These are phyloP conservation scores for Juglanconis oblonga DNA, from an alignment of 2,329 filamentous ascomycete genomes.

Conservation along the genomic window DNA sequence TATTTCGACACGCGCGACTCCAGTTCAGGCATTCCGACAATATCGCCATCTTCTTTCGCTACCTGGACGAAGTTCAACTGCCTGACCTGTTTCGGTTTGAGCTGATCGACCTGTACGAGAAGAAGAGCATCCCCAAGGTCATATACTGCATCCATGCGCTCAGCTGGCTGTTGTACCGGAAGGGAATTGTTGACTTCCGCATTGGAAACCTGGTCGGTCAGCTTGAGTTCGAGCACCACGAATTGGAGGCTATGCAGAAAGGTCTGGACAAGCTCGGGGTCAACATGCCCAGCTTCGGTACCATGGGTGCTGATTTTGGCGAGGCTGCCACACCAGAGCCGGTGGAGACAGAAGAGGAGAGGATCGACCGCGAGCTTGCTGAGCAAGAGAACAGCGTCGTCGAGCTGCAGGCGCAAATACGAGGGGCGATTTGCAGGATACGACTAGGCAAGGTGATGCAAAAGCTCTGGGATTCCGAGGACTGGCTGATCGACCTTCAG, in stretches of 20 bases:
- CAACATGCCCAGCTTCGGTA: slow-evolving; percentile 96
- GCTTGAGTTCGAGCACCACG: slow-evolving; percentile 95
- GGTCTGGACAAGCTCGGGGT: slow-evolving; percentile 92
- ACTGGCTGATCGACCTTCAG: slow-evolving; percentile 76
- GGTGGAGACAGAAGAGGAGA: slow-evolving; percentile 86
- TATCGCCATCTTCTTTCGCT: slow-evolving; percentile 92
- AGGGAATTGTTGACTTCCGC: slow-evolving; percentile 90
- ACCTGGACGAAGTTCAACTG: slow-evolving; percentile 84
- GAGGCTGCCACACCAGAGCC: slow-evolving; percentile 66
- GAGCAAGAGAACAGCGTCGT: slow-evolving; percentile 71
- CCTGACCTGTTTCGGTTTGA: slow-evolving; percentile 97
- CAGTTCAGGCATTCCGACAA: slow-evolving; percentile 98
- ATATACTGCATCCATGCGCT: slow-evolving; percentile 98
- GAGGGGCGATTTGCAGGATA: slow-evolving; percentile 76
- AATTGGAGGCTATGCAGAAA: slow-evolving; percentile 94
- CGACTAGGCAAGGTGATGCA: slow-evolving; percentile 82
- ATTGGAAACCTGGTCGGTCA: slow-evolving; percentile 97
- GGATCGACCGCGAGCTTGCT: slow-evolving; percentile 74
- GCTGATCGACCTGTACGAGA: slow-evolving; percentile 95
- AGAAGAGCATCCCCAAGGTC: slow-evolving; percentile 99
- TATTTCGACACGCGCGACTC: slow-evolving; percentile 80
- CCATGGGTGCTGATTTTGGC: slow-evolving; percentile 94
- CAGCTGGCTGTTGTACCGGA: slow-evolving; percentile 94
- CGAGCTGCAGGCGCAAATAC: slow-evolving; percentile 83
- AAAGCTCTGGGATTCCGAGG: slow-evolving; percentile 81